A percentile compares a stretch with the other conserved stretches of the same genome.
phyloP scores from a whole-genome alignment of 192 early-diverging fungal genomes.

The Phlyctochytrium arcticum region DNA sequence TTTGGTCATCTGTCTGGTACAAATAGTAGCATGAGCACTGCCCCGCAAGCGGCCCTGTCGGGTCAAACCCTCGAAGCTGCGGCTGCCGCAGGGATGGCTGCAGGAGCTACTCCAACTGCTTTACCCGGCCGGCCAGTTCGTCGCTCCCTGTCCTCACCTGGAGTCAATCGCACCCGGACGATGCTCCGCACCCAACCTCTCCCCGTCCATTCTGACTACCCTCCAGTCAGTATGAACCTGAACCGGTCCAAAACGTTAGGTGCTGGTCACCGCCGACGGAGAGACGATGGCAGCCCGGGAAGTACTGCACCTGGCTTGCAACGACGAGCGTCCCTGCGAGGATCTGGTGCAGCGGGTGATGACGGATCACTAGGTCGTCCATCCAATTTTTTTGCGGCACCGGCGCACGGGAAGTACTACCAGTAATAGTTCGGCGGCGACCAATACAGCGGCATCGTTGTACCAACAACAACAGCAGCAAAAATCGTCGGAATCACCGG shows the following conservation, averaged over 20 bases:
- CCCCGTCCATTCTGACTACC: background rate
- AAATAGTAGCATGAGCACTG: background rate
- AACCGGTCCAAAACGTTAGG: constrained; percentile 11
- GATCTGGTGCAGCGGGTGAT: background rate
- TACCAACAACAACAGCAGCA: constrained; percentile 7
- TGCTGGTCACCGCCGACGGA: background rate
- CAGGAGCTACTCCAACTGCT: background rate
- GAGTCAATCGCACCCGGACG: background rate
- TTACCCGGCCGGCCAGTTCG: background rate
- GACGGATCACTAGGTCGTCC: background rate
- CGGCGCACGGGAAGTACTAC: constrained; percentile 5
- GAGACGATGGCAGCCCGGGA: constrained; percentile 15
- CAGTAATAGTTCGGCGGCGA: constrained; percentile 11
- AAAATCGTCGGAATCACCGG: constrained; percentile 4
- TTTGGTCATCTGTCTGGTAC: too few species aligned
- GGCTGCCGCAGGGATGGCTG: background rate
- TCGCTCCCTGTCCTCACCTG: background rate
- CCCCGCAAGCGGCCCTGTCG: constrained; percentile 1
- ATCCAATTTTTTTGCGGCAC: background rate
- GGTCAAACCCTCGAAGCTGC: background rate
- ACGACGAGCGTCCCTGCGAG: constrained; percentile 12
- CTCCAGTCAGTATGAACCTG: background rate
- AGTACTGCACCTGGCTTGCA: background rate
- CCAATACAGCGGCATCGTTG: background rate
- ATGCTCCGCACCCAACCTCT: constrained; percentile 1